phyloP scores from a whole-genome alignment of 192 early-diverging fungal genomes.

The Kappamyces sp. region DNA sequence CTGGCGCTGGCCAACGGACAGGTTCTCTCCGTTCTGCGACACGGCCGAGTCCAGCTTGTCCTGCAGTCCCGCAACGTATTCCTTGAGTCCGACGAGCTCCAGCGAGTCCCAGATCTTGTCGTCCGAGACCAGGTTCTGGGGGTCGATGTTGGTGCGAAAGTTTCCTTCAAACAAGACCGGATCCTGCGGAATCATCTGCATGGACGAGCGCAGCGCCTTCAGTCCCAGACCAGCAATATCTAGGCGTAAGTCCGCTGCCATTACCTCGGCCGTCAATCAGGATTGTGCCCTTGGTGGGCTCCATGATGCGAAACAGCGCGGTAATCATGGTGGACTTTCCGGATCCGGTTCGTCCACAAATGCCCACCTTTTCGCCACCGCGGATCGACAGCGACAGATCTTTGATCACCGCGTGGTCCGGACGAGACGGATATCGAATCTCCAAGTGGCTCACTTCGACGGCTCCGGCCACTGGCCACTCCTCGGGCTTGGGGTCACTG shows the following conservation, averaged over 20 bases:
- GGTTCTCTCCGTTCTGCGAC: conserved; percentile 59
- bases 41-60: conserved; percentile 66
- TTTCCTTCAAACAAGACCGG: conserved; percentile 45
- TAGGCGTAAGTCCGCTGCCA: conserved; percentile 21
- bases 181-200: conserved; percentile 41
- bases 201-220: conserved; percentile 9
- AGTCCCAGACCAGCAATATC: conserved; percentile 27
- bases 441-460: conserved; percentile 19
- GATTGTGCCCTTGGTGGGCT: conserved; percentile 40
- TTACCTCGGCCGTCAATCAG: conserved; percentile 15
- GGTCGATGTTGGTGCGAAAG: conserved; percentile 60
- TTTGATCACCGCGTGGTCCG: conserved; percentile 25
- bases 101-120: conserved; percentile 60
- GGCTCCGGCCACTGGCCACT: conserved; percentile 16
- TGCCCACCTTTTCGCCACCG: conserved; percentile 55
- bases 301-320: conserved; percentile 65
- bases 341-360: conserved; percentile 61
- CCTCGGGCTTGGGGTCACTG: not conserved
- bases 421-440: conserved; percentile 29
- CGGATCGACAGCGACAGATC: conserved; percentile 23
- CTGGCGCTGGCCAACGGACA: conserved; percentile 59
- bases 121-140: conserved; percentile 49
- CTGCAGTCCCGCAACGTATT: conserved; percentile 49
- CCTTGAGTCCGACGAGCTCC: conserved; percentile 59
- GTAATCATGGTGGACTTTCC: conserved; percentile 65